A percentile compares a stretch with the other conserved stretches of the same genome.
Evolutionary conservation across 2,329 filamentous ascomycete species (phyloP).

Genomic region (Rugonectria rugulosa): DNA sequence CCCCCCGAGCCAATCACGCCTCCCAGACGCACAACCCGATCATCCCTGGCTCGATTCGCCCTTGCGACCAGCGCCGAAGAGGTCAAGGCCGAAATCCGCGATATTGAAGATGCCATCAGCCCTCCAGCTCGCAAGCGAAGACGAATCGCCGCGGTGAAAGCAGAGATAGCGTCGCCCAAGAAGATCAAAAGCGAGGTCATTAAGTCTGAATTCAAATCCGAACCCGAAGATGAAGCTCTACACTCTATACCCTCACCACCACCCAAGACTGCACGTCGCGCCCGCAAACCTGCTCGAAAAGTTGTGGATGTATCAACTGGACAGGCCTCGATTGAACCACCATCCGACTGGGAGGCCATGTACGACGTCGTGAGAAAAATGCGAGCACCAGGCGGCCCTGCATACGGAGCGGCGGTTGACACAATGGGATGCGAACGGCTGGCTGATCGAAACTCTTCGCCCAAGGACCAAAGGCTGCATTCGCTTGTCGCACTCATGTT

Average conservation of each 20-base stretch:
- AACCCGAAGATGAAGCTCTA: conserved; percentile 43
- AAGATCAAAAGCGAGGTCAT: conserved; percentile 51
- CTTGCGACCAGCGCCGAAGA: conserved; percentile 41
- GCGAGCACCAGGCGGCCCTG: conserved; percentile 63
- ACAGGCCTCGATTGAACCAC: conserved; percentile 59
- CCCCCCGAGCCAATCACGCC: conserved; percentile 36
- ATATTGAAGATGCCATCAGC: conserved; percentile 65
- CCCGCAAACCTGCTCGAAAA: conserved; percentile 57
- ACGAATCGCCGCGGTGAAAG: conserved; percentile 32
- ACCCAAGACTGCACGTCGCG: conserved; percentile 39
- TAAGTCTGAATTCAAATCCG: conserved; percentile 57
- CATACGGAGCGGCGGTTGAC: conserved; percentile 85
- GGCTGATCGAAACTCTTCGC: conserved; percentile 59
- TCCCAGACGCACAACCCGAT: conserved; percentile 57
- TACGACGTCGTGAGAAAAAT: conserved; percentile 82
- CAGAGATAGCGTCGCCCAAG: conserved; percentile 24
- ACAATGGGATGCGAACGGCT: conserved; percentile 95
- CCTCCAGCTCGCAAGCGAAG: conserved; percentile 43
- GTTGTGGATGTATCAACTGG: conserved; percentile 51
- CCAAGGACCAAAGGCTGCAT: conserved; percentile 76
- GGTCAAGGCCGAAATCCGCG: conserved; percentile 38
- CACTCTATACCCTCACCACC: conserved; percentile 35
- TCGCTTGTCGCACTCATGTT: conserved; percentile 90
- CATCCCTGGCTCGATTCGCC: conserved; percentile 57
- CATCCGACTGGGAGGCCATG: conserved; percentile 83